Evolutionary conservation across 164 flowering plant genomes (phyloP).

Genomic region (Nymphaea colorata): DNA sequence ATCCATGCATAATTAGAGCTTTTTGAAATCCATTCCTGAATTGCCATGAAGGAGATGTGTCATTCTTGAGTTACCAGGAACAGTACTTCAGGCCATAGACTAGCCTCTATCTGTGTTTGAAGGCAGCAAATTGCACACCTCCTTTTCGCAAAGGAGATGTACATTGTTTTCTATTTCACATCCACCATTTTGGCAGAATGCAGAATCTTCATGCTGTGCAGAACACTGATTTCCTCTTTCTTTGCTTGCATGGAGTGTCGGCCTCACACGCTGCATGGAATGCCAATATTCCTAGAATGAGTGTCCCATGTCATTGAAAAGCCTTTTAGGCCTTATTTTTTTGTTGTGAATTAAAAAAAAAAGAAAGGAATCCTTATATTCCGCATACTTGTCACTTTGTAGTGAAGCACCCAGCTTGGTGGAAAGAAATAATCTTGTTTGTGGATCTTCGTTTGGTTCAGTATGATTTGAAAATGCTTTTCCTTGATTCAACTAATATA

Average conservation of each 20-base stretch:
- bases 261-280: no score
- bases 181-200: neutral
- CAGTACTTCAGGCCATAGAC: neutral
- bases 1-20: neutral
- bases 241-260: neutral
- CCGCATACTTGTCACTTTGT: no score
- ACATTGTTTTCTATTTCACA: neutral
- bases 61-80: neutral
- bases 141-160: neutral
- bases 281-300: no score
- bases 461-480: no score
- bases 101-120: neutral
- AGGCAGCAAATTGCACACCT: neutral
- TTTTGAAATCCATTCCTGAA: neutral
- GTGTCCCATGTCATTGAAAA: no score
- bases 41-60: neutral
- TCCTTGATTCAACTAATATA: no score
- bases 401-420: no score
- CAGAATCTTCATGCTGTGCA: neutral
- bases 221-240: neutral
- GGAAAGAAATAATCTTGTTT: no score
- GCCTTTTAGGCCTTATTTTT: neutral
- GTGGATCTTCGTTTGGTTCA: no score
- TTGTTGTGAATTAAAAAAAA: no score
- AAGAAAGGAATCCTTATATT: no score